These are phyloP conservation scores for Ulota crispa DNA, from an alignment of 225 moss, liverwort and hornwort species.

Conservation along the genomic window DNA sequence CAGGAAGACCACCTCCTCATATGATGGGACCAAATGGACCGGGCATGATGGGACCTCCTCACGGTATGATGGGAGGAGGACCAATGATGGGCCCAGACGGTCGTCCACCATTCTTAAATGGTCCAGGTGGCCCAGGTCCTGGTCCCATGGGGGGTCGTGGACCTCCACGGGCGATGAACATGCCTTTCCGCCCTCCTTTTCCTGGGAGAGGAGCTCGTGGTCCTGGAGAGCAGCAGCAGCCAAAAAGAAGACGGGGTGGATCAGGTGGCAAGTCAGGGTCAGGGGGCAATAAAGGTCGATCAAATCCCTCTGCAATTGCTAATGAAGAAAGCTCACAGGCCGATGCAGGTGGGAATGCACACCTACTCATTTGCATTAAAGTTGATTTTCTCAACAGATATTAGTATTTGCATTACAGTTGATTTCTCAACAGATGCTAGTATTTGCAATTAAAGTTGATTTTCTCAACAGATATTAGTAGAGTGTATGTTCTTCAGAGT, in stretches of 20 bases:
- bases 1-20: slow-evolving; percentile 76
- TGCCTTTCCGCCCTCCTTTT: slow-evolving; percentile 82
- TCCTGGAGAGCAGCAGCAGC: slow-evolving; percentile 67
- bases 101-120: slow-evolving; percentile 81
- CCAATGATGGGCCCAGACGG: slow-evolving; percentile 81
- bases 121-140: slow-evolving; percentile 68
- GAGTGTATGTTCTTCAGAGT: neutral
- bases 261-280: slow-evolving; percentile 61
- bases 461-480: neutral
- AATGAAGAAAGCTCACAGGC: slow-evolving; percentile 72
- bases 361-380: neutral
- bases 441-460: too few relatives aligned
- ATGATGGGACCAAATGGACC: slow-evolving; percentile 93
- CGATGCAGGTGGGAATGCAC: slow-evolving; percentile 49
- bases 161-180: slow-evolving; percentile 74
- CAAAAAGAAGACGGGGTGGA: slow-evolving; percentile 83
- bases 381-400: neutral
- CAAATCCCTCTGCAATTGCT: slow-evolving; percentile 42
- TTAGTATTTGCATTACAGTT: too few relatives aligned
- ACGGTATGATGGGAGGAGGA: slow-evolving; percentile 68
- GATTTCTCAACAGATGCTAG: too few relatives aligned
- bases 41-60: slow-evolving; percentile 94
- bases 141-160: slow-evolving; percentile 81
- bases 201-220: slow-evolving; percentile 76
- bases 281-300: slow-evolving; percentile 58